phyloP scores from a whole-genome alignment of 768 basidiomycete species.

The Trametes punicea region DNA sequence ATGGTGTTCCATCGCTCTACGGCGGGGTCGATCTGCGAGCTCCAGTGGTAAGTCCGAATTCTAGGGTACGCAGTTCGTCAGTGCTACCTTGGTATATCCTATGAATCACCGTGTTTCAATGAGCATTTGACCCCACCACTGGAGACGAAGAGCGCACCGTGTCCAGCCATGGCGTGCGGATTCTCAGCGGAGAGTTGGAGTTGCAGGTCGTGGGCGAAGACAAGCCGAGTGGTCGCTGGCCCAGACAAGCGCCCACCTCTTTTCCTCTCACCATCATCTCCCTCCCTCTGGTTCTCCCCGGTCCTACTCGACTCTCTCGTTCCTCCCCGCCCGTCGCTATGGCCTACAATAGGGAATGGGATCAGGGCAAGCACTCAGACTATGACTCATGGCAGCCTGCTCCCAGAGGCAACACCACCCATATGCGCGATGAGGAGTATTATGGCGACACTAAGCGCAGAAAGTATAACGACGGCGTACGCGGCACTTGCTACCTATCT shows the following conservation, averaged over 20 bases:
- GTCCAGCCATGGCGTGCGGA: conserved; percentile 57
- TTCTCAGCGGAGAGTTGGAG: not conserved
- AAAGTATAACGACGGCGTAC: conserved; percentile 74
- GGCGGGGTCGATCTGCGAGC: conserved; percentile 42
- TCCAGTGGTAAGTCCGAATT: conserved; percentile 5
- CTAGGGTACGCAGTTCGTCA: not conserved
- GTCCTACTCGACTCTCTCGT: not conserved
- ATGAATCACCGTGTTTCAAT: not conserved
- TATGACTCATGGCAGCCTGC: conserved; percentile 36
- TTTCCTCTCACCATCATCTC: conserved; percentile 22
- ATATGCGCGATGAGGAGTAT: conserved; percentile 67
- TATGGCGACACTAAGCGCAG: conserved; percentile 71
- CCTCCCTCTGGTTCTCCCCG: conserved; percentile 21
- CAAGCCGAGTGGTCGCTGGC: conserved; percentile 5
- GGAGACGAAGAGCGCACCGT: conserved; percentile 41
- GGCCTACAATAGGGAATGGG: conserved; percentile 86
- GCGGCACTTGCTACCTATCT: conserved; percentile 25
- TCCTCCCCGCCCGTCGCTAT: conserved; percentile 35
- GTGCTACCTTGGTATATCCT: conserved; percentile 60
- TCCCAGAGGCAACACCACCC: conserved; percentile 39
- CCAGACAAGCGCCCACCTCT: conserved; percentile 20
- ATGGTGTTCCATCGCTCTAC: conserved; percentile 58
- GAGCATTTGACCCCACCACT: not conserved
- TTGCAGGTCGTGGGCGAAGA: not conserved
- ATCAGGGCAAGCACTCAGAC: conserved; percentile 62